phyloP scores from a whole-genome alignment of 2,329 filamentous ascomycete genomes.

The Exophiala calicioides region DNA sequence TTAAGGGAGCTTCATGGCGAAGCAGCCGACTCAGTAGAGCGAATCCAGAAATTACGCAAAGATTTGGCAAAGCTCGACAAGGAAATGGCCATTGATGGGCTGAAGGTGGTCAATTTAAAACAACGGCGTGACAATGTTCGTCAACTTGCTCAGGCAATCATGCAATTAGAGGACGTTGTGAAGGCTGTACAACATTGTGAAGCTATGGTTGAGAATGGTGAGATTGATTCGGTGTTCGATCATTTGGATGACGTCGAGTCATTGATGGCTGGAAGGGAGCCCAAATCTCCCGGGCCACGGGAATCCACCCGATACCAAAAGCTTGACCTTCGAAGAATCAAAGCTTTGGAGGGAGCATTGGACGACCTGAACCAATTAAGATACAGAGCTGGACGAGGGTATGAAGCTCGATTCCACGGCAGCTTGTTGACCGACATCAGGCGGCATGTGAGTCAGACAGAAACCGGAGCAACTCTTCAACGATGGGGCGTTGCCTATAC shows the following conservation, averaged over 20 bases:
- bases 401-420: constrained; percentile 76
- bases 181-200: constrained; percentile 75
- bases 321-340: constrained; percentile 71
- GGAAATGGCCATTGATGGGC: constrained; percentile 80
- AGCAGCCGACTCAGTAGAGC: constrained; percentile 83
- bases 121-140: constrained; percentile 80
- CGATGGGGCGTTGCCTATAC: constrained; percentile 80
- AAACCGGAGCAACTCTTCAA: constrained; percentile 71
- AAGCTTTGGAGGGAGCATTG: constrained; percentile 76
- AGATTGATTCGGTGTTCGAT: constrained; percentile 77
- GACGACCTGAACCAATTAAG: constrained; percentile 75
- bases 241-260: constrained; percentile 76
- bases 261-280: constrained; percentile 67
- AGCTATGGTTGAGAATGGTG: constrained; percentile 75
- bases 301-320: constrained; percentile 33
- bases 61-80: constrained; percentile 80
- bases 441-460: constrained; percentile 73
- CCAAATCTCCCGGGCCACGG: constrained; percentile 28
- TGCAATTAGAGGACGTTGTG: constrained; percentile 78
- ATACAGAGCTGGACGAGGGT: constrained; percentile 80
- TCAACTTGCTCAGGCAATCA: constrained; percentile 77
- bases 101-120: constrained; percentile 82
- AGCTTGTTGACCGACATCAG: constrained; percentile 77
- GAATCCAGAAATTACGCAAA: constrained; percentile 76
- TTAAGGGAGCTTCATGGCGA: constrained; percentile 88